phyloP scores from a whole-genome alignment of 345 rosid species.

The Alliaria petiolata region DNA sequence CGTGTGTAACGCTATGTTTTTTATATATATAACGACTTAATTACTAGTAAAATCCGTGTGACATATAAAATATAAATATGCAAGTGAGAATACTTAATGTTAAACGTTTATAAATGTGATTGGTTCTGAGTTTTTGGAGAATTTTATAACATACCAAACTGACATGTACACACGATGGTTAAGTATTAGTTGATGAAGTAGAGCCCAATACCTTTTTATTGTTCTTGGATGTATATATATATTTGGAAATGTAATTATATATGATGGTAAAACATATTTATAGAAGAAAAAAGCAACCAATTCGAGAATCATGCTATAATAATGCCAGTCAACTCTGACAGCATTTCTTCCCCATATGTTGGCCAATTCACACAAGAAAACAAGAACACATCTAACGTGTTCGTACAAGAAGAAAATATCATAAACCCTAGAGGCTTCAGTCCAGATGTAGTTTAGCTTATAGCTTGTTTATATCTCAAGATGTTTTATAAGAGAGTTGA shows the following conservation, averaged over 20 bases:
- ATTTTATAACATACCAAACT: not conserved
- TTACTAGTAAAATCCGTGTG: constrained; percentile 8
- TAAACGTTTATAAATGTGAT: constrained; percentile 2
- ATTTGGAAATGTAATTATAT: constrained; percentile 11
- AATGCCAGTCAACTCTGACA: constrained; percentile 34
- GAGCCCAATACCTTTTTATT: constrained; percentile 3
- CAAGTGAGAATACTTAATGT: not conserved
- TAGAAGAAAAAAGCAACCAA: constrained; percentile 4
- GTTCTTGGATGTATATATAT: constrained; percentile 16
- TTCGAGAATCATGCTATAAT: constrained; percentile 17
- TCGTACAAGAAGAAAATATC: constrained; percentile 20
- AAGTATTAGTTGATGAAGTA: constrained; percentile 15
- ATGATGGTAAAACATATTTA: not conserved
- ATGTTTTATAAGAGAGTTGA: not conserved
- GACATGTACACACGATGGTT: constrained; percentile 11
- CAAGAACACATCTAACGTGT: constrained; percentile 26
- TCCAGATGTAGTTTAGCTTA: not conserved
- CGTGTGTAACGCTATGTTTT: not conserved
- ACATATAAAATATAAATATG: not conserved
- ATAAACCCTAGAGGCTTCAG: constrained; percentile 15
- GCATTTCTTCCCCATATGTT: constrained; percentile 15
- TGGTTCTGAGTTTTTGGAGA: not conserved
- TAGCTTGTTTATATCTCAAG: not conserved
- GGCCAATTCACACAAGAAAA: constrained; percentile 21
- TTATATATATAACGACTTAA: not conserved